Conservation (phyloP, 306 rosid genomes). For the Trichosanthes cucumerina region DNA sequence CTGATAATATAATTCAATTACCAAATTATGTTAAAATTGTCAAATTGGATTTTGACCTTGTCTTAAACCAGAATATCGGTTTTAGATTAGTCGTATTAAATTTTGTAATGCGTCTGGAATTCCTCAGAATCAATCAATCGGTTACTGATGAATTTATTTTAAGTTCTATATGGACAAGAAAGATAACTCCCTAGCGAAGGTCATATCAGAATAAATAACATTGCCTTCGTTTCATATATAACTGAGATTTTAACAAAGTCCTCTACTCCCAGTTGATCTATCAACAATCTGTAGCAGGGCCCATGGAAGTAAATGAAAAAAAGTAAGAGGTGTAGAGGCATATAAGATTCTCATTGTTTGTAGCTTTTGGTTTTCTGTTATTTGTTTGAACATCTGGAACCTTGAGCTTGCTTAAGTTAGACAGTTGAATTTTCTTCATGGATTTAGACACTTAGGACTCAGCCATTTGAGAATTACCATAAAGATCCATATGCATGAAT, state of each 20-base stretch:
- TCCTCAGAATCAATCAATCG: neutral
- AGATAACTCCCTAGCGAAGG: neutral
- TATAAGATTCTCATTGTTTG: neutral
- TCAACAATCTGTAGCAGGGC: neutral
- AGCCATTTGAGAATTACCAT: neutral
- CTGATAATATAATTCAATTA: neutral
- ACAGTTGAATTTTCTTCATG: neutral
- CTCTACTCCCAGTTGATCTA: neutral
- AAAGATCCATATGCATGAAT: neutral
- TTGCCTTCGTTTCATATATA: neutral
- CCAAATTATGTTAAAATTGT: neutral
- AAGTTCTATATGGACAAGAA: neutral
- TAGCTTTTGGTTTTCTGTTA: neutral
- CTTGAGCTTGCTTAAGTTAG: neutral
- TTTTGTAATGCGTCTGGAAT: neutral
- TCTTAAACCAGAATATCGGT: neutral
- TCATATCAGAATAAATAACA: neutral
- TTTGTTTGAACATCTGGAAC: neutral
- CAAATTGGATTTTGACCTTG: neutral
- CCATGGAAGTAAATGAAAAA: neutral
- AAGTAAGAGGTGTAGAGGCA: neutral
- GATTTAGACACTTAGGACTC: neutral
- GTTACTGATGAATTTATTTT: neutral
- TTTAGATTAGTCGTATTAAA: neutral
- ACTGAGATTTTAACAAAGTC: neutral